Conservation (phyloP, 169 alveolate genomes). For the Ichthyophthirius multifiliis region DNA sequence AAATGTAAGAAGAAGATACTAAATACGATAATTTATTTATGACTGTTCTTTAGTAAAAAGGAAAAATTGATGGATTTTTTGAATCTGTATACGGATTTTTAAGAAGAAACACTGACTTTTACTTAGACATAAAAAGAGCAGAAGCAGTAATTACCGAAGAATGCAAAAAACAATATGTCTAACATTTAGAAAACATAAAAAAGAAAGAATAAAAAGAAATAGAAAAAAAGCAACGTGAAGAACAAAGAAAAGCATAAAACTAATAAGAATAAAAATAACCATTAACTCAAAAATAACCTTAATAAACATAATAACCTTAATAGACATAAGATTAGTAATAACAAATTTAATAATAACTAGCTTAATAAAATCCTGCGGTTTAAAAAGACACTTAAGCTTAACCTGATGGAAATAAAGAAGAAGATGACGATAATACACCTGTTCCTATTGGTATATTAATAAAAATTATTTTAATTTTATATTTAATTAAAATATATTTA, state of each 20-base stretch:
- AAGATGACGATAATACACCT: constrained; percentile 44
- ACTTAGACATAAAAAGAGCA: constrained; percentile 46
- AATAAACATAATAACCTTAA: neutral
- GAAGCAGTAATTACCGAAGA: constrained; percentile 32
- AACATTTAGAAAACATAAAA: constrained; percentile 8
- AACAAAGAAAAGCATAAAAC: constrained; percentile 10
- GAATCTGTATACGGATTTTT: constrained; percentile 67
- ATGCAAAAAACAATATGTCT: constrained; percentile 25
- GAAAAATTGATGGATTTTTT: constrained; percentile 71
- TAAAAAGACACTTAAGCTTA: constrained; percentile 49
- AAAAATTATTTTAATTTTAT: neutral
- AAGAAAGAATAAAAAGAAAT: constrained; percentile 46
- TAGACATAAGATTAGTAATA: neutral
- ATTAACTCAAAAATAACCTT: neutral
- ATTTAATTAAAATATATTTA: neutral
- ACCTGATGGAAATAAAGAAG: constrained; percentile 29
- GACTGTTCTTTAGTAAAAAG: constrained; percentile 69
- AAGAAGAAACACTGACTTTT: constrained; percentile 78
- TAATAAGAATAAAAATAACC: neutral
- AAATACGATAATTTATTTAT: constrained; percentile 72
- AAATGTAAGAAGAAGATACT: constrained; percentile 39
- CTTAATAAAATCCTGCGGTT: no score
- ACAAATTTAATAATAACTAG: constrained; percentile 36
- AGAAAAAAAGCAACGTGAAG: constrained; percentile 50
- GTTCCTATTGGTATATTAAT: constrained; percentile 24